Percentiles rank a stretch among this genome's conserved stretches.
Evolutionary conservation across 2,329 filamentous ascomycete species (phyloP).

Genomic region (Salinomyces thailandicus): DNA sequence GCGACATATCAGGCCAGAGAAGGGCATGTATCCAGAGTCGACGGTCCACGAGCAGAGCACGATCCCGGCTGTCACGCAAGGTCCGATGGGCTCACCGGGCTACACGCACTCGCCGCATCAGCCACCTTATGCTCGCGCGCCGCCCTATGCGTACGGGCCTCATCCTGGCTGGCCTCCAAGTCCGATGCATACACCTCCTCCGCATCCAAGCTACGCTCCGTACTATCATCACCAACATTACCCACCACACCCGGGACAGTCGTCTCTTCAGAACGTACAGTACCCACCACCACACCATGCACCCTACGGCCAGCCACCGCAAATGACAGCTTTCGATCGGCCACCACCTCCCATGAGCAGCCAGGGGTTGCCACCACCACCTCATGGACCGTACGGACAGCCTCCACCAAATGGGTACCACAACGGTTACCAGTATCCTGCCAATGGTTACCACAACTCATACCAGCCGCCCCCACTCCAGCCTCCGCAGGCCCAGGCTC

Average conservation of each 20-base stretch:
- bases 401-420: conserved; percentile 9
- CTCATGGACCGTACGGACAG: conserved; percentile 22
- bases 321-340: conserved; percentile 28
- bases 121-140: conserved; percentile 28
- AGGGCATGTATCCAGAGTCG: conserved; percentile 96
- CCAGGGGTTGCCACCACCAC: conserved; percentile 28
- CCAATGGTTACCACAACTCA: conserved; percentile 2
- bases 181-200: conserved; percentile 32
- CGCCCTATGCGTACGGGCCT: conserved; percentile 28
- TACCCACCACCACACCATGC: conserved; percentile 23
- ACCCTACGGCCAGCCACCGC: conserved; percentile 14
- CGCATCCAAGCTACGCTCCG: conserved; percentile 24
- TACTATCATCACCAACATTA: conserved; percentile 23
- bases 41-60: conserved; percentile 77
- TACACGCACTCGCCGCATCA: conserved; percentile 44
- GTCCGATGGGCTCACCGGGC: conserved; percentile 52
- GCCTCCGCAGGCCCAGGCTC: conserved; percentile 14
- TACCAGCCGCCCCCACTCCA: conserved; percentile 12
- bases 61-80: conserved; percentile 68
- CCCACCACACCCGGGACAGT: conserved; percentile 20
- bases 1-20: conserved; percentile 72
- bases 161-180: conserved; percentile 33
- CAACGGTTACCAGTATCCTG: conserved; percentile 9
- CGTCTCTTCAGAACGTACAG: conserved; percentile 25
- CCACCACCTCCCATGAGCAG: conserved; percentile 30